Evolutionary conservation across 169 alveolate species (phyloP).

Genomic region (Eimeria zaria): DNA sequence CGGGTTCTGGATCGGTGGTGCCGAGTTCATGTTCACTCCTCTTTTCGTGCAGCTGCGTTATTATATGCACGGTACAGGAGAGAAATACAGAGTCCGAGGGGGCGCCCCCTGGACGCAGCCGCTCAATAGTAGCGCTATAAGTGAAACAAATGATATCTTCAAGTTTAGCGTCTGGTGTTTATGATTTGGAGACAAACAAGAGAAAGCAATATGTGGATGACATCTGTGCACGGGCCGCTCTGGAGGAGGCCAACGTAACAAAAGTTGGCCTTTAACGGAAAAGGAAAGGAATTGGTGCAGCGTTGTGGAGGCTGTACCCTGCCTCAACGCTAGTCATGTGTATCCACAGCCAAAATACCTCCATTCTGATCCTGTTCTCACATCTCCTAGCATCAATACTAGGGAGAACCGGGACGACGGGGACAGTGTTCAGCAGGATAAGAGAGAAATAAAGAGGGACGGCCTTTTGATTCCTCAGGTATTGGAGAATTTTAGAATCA

Average conservation of each 20-base stretch:
- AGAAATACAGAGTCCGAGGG: not conserved
- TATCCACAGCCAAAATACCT: not conserved
- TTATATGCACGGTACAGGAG: not conserved
- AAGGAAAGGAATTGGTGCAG: not conserved
- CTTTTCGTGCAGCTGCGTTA: not conserved
- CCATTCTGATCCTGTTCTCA: not conserved
- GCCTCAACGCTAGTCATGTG: not conserved
- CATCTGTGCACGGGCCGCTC: not conserved
- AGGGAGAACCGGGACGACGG: not conserved
- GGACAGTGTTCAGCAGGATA: not conserved
- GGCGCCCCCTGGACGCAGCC: not conserved
- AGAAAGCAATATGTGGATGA: no score
- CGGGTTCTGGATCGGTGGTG: constrained; percentile 32
- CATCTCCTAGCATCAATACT: not conserved
- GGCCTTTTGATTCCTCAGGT: not conserved
- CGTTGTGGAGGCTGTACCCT: not conserved
- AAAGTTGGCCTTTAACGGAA: not conserved
- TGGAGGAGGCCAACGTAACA: not conserved
- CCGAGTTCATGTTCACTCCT: not conserved
- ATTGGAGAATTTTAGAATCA: not conserved
- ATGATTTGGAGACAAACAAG: not conserved
- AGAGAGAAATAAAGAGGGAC: not conserved
- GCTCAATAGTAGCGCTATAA: not conserved
- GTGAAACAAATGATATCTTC: not conserved
- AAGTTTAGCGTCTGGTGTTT: not conserved